Evolutionary conservation across 352 stramenopile genomes (phyloP), one percentile per base, ranked within the genome.

Genomic region (Hyaloperonospora brassicae): DNA sequence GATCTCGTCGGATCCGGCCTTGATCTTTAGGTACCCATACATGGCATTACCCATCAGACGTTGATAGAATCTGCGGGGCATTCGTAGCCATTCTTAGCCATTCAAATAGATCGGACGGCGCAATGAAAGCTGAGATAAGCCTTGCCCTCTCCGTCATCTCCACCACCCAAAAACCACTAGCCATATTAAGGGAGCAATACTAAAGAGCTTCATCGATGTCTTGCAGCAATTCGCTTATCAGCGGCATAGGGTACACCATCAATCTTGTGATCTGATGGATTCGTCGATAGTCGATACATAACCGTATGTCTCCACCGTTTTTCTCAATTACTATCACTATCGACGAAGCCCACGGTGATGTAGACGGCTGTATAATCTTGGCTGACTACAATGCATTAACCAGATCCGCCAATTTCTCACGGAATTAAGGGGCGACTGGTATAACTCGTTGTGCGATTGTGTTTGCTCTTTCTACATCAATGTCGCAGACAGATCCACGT

Each of bases 191-290:
- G 27, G 7, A 31, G 7, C 27, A 31, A 7, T 31, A 8, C 7
- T 7, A 31, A 3, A 31, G 3, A 31, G 27, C 27, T 31, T 31
- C 7, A 7, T 31, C 27, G 3, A 31, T 31, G 27, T 31, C 27
- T 22, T 59, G 31, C 1, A 64, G 14, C 0, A 68, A 0, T 12
- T 62, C 43, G 2, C 53, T 50, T 11, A 65, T 44, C 6, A 69
- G 30, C 21, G 61, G 61, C 61, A 68, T 59, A 21, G 47, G 47
- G 31, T 68, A 64, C 1, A 61, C 27, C 43, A 64, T 68, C 1
- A 61, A 10, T 22, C 31, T 21, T 7, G 61, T 64, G 1, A 64
- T 6, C 0, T 7, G 0, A 12, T 64, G 60, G 0, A 57, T 50
- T 0, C 39, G 0, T 1, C 47, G 22, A 24, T 68, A 68, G 36